Evolutionary conservation across 2,329 filamentous ascomycete species (phyloP).

Genomic region (Cylindrodendrum hubeiense): DNA sequence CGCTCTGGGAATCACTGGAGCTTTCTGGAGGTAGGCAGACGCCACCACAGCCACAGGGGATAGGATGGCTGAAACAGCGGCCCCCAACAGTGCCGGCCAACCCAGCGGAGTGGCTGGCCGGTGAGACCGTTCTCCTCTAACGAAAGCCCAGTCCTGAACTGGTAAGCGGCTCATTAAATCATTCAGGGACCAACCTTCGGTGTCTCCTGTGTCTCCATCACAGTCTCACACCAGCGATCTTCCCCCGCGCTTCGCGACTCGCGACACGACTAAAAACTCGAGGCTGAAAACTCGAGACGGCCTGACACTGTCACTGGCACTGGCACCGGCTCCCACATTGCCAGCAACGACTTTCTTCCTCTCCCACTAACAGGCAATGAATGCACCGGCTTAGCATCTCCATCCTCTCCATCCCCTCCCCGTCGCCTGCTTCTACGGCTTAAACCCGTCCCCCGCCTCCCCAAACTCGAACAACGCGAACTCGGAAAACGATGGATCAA

Average conservation of each 20-base stretch:
- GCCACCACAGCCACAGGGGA: slow-evolving; percentile 15
- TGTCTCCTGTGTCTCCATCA: background rate
- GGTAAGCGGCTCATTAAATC: slow-evolving; percentile 22
- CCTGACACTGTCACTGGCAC: background rate
- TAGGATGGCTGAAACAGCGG: slow-evolving; percentile 18
- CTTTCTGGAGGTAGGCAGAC: slow-evolving; percentile 7
- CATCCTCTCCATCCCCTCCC: background rate
- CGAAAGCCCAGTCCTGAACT: slow-evolving; percentile 7
- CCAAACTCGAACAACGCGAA: slow-evolving; percentile 44
- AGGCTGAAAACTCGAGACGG: background rate
- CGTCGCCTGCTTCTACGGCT: background rate
- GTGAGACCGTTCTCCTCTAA: slow-evolving; percentile 13
- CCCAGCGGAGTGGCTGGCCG: slow-evolving; percentile 8
- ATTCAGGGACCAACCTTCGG: slow-evolving; percentile 15
- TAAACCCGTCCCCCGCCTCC: background rate
- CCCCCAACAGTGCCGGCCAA: slow-evolving; percentile 3
- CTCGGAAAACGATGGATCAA: slow-evolving; percentile 64
- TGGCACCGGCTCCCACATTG: background rate
- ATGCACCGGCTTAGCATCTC: slow-evolving; percentile 2
- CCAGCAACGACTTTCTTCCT: background rate
- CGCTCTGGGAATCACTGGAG: no score
- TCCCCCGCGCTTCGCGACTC: slow-evolving; percentile 5
- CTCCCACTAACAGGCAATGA: slow-evolving; percentile 1
- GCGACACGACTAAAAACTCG: background rate
- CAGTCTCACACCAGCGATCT: slow-evolving; percentile 5